These are phyloP conservation scores for Fraxinus sp. DNA, from an alignment of 305 asterid genomes.

Conservation along the genomic window DNA sequence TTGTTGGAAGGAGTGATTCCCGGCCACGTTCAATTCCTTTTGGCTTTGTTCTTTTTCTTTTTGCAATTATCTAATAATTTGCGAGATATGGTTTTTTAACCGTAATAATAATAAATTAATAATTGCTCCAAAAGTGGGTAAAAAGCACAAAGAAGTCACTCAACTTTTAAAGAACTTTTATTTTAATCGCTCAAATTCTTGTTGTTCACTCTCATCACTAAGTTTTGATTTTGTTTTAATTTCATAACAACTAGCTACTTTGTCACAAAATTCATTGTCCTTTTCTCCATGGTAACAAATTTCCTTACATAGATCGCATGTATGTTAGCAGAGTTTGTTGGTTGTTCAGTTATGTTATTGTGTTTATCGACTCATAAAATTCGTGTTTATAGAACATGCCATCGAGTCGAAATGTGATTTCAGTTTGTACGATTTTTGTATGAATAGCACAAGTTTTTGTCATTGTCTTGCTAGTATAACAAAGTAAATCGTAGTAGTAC, in stretches of 20 bases:
- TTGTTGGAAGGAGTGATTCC: neutral
- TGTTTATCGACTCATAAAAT: too few species aligned
- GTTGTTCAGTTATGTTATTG: too few species aligned
- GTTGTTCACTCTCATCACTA: neutral
- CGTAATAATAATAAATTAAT: neutral
- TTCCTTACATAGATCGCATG: neutral
- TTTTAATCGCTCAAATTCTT: neutral
- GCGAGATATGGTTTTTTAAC: neutral
- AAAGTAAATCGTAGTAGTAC: neutral
- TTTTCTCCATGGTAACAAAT: neutral
- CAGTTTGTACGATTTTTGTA: neutral
- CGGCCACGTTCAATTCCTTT: neutral
- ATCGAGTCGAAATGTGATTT: too few species aligned
- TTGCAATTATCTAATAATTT: neutral
- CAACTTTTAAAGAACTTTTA: neutral
- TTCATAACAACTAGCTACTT: neutral
- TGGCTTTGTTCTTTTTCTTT: neutral
- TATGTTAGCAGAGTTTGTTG: neutral
- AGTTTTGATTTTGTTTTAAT: neutral
- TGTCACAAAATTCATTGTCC: neutral
- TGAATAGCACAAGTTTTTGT: neutral
- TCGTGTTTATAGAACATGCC: too few species aligned
- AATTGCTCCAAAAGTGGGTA: neutral
- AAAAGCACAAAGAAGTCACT: neutral
- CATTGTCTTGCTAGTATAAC: too few species aligned